These are phyloP conservation scores for Croton laevigatus DNA, from an alignment of 441 rosid genomes.

Conservation along the genomic window DNA sequence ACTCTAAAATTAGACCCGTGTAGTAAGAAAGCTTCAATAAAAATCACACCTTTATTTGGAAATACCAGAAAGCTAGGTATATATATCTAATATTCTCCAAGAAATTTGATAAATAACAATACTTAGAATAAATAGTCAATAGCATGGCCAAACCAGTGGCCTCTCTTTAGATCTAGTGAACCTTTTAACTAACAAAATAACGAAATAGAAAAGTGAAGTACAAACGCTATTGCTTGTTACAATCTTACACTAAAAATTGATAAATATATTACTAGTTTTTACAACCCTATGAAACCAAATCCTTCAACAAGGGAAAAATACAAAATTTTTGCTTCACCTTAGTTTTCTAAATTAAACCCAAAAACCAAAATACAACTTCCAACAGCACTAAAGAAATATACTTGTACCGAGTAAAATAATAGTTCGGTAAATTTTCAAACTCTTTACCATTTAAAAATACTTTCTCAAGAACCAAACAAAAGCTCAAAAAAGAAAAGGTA, in stretches of 20 bases:
- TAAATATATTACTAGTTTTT: no score
- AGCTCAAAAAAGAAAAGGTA: neutral
- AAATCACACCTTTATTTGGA: neutral
- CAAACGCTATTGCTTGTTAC: neutral
- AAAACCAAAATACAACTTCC: neutral
- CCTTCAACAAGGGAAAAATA: neutral
- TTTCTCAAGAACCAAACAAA: conserved; percentile 13
- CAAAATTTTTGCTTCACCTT: neutral
- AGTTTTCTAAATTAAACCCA: neutral
- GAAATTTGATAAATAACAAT: neutral
- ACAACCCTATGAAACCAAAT: neutral
- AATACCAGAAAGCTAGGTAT: neutral
- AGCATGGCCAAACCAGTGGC: neutral
- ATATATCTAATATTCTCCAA: neutral
- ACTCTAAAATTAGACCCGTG: neutral
- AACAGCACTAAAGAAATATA: neutral
- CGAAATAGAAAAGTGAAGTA: neutral
- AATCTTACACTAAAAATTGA: no score
- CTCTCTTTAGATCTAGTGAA: neutral
- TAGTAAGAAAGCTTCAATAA: neutral
- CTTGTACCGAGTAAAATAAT: neutral
- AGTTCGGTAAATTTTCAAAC: neutral
- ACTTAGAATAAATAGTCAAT: neutral
- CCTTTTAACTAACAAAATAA: neutral
- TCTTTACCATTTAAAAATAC: neutral